These are phyloP conservation scores for Narthecium ossifragum DNA, from an alignment of 106 monocot species.

Conservation along the genomic window DNA sequence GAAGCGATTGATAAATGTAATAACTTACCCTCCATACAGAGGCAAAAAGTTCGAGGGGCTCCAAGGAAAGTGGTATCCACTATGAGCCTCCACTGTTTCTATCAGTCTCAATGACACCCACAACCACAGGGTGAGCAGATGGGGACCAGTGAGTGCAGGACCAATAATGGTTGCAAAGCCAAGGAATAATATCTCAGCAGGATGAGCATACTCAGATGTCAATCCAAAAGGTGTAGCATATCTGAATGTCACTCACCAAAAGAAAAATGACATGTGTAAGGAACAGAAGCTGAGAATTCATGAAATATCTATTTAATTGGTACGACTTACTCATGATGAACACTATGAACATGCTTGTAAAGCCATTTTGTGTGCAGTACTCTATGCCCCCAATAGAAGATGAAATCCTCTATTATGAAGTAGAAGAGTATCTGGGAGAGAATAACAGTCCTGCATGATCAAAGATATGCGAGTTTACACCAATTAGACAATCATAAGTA, in stretches of 20 bases:
- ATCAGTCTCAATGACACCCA: constrained; percentile 89
- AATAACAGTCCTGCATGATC: constrained; percentile 44
- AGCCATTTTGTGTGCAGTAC: constrained; percentile 71
- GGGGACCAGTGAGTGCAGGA: constrained; percentile 85
- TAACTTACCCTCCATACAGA: constrained; percentile 81
- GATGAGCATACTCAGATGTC: constrained; percentile 92
- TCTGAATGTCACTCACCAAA: constrained; percentile 8
- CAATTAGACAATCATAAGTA: too few species aligned
- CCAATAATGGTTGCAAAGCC: constrained; percentile 88
- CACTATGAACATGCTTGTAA: constrained; percentile 68
- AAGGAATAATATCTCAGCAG: constrained; percentile 87
- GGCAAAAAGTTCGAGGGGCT: constrained; percentile 90
- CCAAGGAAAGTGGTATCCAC: constrained; percentile 95
- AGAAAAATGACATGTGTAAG: neutral
- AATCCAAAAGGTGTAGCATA: constrained; percentile 94
- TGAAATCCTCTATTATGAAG: constrained; percentile 69
- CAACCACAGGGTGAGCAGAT: constrained; percentile 83
- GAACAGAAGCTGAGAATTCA: neutral
- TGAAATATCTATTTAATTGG: neutral
- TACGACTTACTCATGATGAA: constrained; percentile 71
- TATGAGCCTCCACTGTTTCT: constrained; percentile 93
- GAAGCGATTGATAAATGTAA: neutral
- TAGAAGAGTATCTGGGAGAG: constrained; percentile 54
- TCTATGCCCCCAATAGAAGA: constrained; percentile 80
- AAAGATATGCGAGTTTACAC: too few species aligned